phyloP scores from a whole-genome alignment of 306 rosid species.

The Vigna nakashimae region DNA sequence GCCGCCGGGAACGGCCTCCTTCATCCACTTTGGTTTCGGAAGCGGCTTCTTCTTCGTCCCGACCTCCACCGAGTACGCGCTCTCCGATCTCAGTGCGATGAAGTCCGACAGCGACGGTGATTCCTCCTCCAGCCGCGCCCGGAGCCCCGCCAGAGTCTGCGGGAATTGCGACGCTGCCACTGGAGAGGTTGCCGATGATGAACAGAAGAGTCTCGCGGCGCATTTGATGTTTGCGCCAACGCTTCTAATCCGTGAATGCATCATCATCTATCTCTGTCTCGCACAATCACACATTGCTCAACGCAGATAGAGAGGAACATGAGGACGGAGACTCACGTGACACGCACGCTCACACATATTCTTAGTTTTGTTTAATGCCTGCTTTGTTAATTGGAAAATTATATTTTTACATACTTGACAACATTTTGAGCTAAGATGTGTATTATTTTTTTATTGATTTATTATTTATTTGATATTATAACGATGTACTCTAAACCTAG shows the following conservation, averaged over 20 bases:
- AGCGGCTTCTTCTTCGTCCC: constrained; percentile 97
- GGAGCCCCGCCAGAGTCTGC: constrained; percentile 74
- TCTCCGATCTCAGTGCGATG: constrained; percentile 53
- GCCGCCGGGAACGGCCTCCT: constrained; percentile 94
- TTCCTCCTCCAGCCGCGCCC: constrained; percentile 80
- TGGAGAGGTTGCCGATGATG: constrained; percentile 46
- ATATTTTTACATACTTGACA: no score
- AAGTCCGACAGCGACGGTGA: constrained; percentile 66
- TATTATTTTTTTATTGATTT: no score
- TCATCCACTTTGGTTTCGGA: constrained; percentile 99
- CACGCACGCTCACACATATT: background rate
- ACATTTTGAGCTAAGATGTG: no score
- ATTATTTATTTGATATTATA: no score
- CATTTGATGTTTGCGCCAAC: constrained; percentile 55
- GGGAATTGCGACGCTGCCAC: constrained; percentile 56
- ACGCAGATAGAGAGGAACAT: constrained; percentile 34
- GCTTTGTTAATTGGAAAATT: background rate
- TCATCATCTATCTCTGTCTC: constrained; percentile 41
- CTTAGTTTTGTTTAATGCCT: no score
- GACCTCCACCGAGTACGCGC: constrained; percentile 85
- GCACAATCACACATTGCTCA: constrained; percentile 37
- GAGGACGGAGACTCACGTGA: constrained; percentile 1
- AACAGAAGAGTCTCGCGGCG: constrained; percentile 58
- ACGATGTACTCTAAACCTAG: no score
- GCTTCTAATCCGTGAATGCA: constrained; percentile 61